Conservation (phyloP, 202 grass and related monocot genomes). For the Schoenoplectus tabernaemontani region DNA sequence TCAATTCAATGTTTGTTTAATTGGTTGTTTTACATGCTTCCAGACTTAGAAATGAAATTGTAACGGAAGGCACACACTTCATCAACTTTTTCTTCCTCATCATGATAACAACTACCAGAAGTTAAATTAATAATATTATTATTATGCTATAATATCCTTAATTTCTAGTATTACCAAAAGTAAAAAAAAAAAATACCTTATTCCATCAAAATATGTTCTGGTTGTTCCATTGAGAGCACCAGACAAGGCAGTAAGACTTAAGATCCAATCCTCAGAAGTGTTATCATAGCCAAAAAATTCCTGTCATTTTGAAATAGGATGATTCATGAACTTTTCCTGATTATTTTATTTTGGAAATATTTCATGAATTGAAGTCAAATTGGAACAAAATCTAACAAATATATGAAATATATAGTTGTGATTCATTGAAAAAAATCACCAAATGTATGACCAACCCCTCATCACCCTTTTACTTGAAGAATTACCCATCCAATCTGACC, state of each 20-base stretch:
- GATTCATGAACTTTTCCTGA: not conserved
- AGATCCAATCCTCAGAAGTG: slow-evolving; percentile 44
- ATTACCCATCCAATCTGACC: not conserved
- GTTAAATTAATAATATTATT: not conserved
- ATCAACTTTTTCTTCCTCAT: not conserved
- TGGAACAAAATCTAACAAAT: not conserved
- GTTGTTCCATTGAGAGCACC: slow-evolving; percentile 49
- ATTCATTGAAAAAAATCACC: not conserved
- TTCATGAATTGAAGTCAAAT: not conserved
- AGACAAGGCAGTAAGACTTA: slow-evolving; percentile 41
- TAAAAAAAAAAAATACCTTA: slow-evolving; percentile 22
- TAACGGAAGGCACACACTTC: not conserved
- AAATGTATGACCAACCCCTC: not conserved
- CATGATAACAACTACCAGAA: not conserved
- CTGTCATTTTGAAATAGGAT: slow-evolving; percentile 22
- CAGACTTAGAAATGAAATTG: not conserved
- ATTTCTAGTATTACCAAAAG: not conserved
- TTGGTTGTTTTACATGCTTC: not conserved
- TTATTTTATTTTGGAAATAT: not conserved
- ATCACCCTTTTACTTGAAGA: not conserved
- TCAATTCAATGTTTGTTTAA: not conserved
- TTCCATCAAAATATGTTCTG: slow-evolving; percentile 38
- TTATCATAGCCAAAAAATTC: slow-evolving; percentile 32
- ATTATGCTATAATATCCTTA: not conserved
- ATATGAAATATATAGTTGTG: not conserved